Base-by-base conservation (phyloP, 495 filamentous ascomycete genomes). In the Penicillium soppii region DNA sequence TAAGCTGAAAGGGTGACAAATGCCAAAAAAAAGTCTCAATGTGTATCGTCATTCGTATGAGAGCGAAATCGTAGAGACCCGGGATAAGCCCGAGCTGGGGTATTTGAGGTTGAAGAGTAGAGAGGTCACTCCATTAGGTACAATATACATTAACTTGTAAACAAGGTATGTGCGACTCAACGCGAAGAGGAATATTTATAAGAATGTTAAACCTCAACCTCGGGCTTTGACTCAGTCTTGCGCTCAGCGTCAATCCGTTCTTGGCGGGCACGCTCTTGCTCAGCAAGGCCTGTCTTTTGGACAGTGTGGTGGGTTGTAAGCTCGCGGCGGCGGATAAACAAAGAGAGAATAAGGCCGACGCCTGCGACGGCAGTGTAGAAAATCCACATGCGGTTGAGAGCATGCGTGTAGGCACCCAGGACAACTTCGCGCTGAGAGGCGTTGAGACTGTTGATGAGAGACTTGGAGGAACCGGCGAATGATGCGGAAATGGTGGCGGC, bases 321-420 rank as follows among this genome's bases (percentile, higher is more conserved):
- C 53, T 65, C 78, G 33, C 72, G 70, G 19, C 76, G 79, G 0
- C 71, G 69, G 17, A 90, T 73, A 13, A 84, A 75, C 5, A 81
- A 62, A 27, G 77, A 80, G 1, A 82, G 47, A 4, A 83, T 19
- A 15, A 89, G 61, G 0, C 81, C 85, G 0, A 82, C 29, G 1
- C 59, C 81, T 5, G 78, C 69, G 9, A 87, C 68, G 4, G 65
- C 75, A 0, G 79, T 76, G 42, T 85, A 89, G 55, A 72, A 73
- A 50, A 89, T 87, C 77, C 82, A 91, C 81, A 90, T 87, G 29
- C 76, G 81, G 41, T 68, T 74, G 47, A 90, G 56, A 21, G 77
- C 73, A 30, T 78, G 72, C 37, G 74, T 81, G 47, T 82, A 88
- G 0, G 81, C 82, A 0, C 54, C 52, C 4, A 78, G 69, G 0